Base-by-base conservation (phyloP, 2,329 filamentous ascomycete genomes). In the Dothistroma septosporum region DNA sequence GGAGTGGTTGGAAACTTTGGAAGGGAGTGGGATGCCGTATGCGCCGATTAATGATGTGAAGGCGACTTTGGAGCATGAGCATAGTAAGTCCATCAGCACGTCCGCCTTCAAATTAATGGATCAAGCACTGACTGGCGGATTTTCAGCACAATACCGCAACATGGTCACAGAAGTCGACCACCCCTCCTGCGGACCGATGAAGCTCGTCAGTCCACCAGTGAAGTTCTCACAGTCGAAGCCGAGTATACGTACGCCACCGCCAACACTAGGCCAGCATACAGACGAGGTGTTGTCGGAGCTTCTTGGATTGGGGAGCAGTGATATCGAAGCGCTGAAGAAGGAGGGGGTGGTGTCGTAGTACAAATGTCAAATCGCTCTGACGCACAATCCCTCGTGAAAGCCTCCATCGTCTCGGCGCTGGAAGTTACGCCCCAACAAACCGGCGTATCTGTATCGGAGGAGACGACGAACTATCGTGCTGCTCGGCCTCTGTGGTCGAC, bases 131-230 rank as follows among this genome's bases (percentile, higher is more conserved):
- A 37, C 35, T 35, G n/a, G n/a, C n/a, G n/a, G 9, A 14, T 11
- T 4, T 48, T 11, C 62, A 86, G 85, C 86, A 0, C 77, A 79
- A 58, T 92, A 92, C 22, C 84, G 94, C 60, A 84, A 87, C 61
- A 99, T 99, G 94, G 89, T 99, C 0, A 85, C 90, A 14, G 89
- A 96, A 72, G 80, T 97, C 49, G 85, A 96, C 0, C 94, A 99
- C 72, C 85, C 85, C 5, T 80, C 82, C 8, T 97, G 93, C 74
- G 94, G 94, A 0, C 84, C 87, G 0, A 88, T 99, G 64, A 92
- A 92, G 76, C 79, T 99, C 72, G 88, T 99, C 57, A 97, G 96
- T 71, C 95, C 92, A 0, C 94, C 94, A 0, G 87, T 99, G 61
- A 99, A 99, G 75, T 96, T 92, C 75, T 96, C 92, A 5, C 86